Conservation (phyloP, 495 filamentous ascomycete species). For the Daldinia grandis region DNA sequence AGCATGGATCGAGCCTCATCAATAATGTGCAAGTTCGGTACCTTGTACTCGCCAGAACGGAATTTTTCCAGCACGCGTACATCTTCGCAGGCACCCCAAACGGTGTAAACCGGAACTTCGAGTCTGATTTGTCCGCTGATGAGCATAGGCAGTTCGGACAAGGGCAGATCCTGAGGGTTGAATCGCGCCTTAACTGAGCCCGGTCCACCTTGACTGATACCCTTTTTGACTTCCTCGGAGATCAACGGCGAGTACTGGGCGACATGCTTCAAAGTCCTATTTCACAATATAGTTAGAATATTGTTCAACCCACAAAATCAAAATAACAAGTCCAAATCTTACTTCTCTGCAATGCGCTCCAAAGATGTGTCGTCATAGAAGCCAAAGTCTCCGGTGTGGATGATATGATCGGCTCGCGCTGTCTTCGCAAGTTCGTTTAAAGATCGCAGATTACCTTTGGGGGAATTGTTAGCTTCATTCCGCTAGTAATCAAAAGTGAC, state of each 20-base stretch:
- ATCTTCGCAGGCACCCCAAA: slow-evolving; percentile 99
- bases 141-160: slow-evolving; percentile 94
- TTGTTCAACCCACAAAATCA: slow-evolving; percentile 11
- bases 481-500: not conserved
- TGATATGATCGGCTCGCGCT: slow-evolving; percentile 92
- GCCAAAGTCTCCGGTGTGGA: slow-evolving; percentile 98
- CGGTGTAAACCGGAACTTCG: slow-evolving; percentile 96
- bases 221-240: slow-evolving; percentile 83
- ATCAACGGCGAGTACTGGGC: slow-evolving; percentile 98
- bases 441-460: slow-evolving; percentile 87
- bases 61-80: slow-evolving; percentile 98
- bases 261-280: slow-evolving; percentile 95
- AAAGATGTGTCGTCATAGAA: slow-evolving; percentile 98
- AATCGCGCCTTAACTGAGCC: slow-evolving; percentile 86
- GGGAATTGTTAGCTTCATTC: slow-evolving; percentile 28
- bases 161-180: slow-evolving; percentile 77
- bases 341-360: slow-evolving; percentile 99
- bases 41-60: slow-evolving; percentile 96
- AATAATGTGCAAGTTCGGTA: slow-evolving; percentile 96
- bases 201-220: slow-evolving; percentile 66
- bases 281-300: slow-evolving; percentile 30
- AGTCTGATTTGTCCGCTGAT: slow-evolving; percentile 87
- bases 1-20: slow-evolving; percentile 96
- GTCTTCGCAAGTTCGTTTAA: slow-evolving; percentile 95
- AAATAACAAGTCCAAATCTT: slow-evolving; percentile 49